phyloP scores from a whole-genome alignment of 371 early-diverging fungal genomes.

The Fennellomyces sp. region DNA sequence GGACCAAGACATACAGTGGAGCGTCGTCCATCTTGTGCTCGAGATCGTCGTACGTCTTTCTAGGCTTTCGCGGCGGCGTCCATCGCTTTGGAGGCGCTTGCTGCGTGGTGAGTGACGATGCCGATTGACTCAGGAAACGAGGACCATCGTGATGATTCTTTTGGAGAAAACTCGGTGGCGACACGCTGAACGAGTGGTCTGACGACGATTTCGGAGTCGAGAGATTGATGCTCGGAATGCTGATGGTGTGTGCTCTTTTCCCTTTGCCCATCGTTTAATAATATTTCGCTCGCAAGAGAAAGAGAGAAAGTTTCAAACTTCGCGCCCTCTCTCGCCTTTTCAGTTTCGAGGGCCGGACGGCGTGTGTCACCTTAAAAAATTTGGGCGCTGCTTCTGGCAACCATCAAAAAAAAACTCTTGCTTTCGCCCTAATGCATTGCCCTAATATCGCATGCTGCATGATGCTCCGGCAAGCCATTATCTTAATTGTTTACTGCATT shows the following conservation, averaged over 20 bases:
- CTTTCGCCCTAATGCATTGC: too few species aligned
- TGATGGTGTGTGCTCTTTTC: conserved; percentile 32
- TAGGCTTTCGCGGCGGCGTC: conserved; percentile 10
- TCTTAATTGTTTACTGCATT: too few species aligned
- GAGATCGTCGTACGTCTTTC: conserved; percentile 3
- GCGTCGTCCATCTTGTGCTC: conserved; percentile 58
- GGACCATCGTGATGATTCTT: neutral
- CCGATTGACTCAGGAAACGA: neutral
- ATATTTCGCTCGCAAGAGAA: neutral
- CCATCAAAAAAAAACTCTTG: too few species aligned
- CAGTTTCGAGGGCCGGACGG: neutral
- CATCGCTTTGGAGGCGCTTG: conserved; percentile 3
- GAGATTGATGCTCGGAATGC: conserved; percentile 8
- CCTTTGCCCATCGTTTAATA: conserved; percentile 39
- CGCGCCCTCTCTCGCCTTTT: too few species aligned
- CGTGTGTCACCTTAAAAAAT: too few species aligned
- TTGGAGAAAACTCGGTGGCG: conserved; percentile 4
- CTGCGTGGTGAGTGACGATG: neutral
- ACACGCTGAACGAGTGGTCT: conserved; percentile 12
- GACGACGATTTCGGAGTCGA: conserved; percentile 3
- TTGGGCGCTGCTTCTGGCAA: too few species aligned
- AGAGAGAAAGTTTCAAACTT: too few species aligned
- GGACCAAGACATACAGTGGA: conserved; percentile 77
- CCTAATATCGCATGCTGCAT: neutral
- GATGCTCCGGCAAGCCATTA: neutral